phyloP scores from a whole-genome alignment of 352 stramenopile genomes.

The Globisporangium carolinianum region DNA sequence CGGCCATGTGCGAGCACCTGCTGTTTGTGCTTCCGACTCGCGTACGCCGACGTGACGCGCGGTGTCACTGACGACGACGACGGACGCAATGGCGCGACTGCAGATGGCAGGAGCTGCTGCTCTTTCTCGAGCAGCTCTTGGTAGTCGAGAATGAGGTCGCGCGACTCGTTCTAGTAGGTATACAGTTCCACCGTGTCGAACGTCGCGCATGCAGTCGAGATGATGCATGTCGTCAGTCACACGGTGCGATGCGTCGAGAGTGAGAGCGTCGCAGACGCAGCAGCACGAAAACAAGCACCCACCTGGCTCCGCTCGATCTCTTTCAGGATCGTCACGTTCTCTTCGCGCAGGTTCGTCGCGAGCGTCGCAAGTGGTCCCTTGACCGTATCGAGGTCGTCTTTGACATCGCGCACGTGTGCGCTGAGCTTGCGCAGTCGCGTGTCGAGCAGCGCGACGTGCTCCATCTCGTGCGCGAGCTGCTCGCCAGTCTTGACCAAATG shows the following conservation, averaged over 20 bases:
- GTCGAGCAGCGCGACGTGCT: conserved; percentile 33
- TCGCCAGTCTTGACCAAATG: conserved; percentile 29
- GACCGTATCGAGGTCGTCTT: conserved; percentile 33
- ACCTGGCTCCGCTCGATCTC: conserved; percentile 68
- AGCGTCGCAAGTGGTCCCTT: conserved; percentile 51
- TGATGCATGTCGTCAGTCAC: too few species aligned
- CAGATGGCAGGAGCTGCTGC: conserved; percentile 15
- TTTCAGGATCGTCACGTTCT: conserved; percentile 57
- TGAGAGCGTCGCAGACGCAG: not conserved
- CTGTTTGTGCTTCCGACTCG: conserved; percentile 41
- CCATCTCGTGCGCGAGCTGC: conserved; percentile 23
- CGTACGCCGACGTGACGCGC: conserved; percentile 9
- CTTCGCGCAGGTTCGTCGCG: conserved; percentile 53
- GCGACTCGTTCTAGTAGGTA: conserved; percentile 36
- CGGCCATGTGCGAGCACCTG: conserved; percentile 25
- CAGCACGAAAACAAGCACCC: not conserved
- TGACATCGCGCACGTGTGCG: conserved; percentile 18
- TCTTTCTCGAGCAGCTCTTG: conserved; percentile 44
- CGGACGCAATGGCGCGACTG: conserved; percentile 21
- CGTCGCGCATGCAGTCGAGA: too few species aligned
- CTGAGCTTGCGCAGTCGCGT: conserved; percentile 20
- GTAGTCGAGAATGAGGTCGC: conserved; percentile 66
- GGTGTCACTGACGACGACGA: conserved; percentile 18
- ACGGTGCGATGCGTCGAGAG: too few species aligned
- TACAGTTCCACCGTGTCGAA: too few species aligned